Conservation (phyloP, 2,329 filamentous ascomycete species). For the Chrysoporthe austroafricana region DNA sequence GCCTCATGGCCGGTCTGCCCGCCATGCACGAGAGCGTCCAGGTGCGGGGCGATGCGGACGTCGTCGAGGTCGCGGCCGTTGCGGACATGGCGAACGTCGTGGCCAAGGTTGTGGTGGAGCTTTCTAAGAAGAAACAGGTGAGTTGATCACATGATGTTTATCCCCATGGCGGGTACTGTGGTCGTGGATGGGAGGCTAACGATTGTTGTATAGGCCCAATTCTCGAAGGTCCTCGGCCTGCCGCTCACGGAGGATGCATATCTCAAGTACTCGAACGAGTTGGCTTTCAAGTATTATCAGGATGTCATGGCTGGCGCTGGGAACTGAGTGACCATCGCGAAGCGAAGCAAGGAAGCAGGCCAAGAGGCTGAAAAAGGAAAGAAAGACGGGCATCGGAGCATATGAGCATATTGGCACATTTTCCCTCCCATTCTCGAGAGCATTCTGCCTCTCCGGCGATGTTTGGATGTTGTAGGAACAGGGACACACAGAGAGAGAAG, state of each 20-base stretch:
- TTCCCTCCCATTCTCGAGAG: background rate
- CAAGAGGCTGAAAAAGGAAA: background rate
- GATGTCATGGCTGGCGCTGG: constrained; percentile 62
- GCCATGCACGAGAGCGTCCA: constrained; percentile 53
- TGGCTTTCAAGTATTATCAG: constrained; percentile 71
- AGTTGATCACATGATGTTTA: constrained; percentile 36
- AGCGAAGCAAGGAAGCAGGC: background rate
- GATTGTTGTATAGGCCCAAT: constrained; percentile 44
- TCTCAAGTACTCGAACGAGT: constrained; percentile 69
- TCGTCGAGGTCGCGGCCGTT: constrained; percentile 70
- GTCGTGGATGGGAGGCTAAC: constrained; percentile 41
- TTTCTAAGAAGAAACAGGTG: constrained; percentile 61
- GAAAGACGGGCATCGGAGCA: background rate
- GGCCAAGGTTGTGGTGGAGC: constrained; percentile 64
- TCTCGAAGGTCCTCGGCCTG: constrained; percentile 58
- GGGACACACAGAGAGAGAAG: background rate
- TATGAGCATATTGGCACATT: background rate
- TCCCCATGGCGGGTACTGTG: background rate
- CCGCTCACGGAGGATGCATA: constrained; percentile 75
- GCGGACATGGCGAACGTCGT: constrained; percentile 81
- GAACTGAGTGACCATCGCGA: constrained; percentile 20
- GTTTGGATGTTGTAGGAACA: background rate
- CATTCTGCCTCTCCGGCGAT: background rate
- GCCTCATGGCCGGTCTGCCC: constrained; percentile 59
- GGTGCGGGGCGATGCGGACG: constrained; percentile 38